Conservation (phyloP, 768 basidiomycete genomes). For the Leccinum boreale region DNA sequence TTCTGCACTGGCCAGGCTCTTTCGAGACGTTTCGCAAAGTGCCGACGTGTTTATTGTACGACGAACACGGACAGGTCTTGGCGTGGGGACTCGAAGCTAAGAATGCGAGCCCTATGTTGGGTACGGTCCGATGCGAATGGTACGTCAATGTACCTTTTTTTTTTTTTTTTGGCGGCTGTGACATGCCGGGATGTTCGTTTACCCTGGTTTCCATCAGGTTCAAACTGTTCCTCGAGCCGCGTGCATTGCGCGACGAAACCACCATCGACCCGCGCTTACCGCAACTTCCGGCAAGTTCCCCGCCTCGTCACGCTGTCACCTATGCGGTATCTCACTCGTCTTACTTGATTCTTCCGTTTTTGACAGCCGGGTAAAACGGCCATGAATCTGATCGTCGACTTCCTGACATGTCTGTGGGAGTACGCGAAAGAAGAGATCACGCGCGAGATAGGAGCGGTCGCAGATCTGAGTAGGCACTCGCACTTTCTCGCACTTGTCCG, state of each 20-base stretch:
- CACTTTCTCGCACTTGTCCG: neutral
- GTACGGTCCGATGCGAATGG: constrained; percentile 60
- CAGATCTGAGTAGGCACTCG: constrained; percentile 66
- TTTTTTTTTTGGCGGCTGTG: neutral
- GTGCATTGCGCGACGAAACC: constrained; percentile 68
- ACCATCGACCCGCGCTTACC: constrained; percentile 77
- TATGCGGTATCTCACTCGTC: neutral
- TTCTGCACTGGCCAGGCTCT: constrained; percentile 82
- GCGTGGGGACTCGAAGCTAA: constrained; percentile 90
- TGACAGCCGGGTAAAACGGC: constrained; percentile 69
- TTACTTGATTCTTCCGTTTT: constrained; percentile 2
- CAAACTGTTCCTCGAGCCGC: constrained; percentile 84
- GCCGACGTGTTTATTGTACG: constrained; percentile 82
- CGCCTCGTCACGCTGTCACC: neutral
- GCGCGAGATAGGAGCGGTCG: constrained; percentile 80
- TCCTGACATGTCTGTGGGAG: constrained; percentile 79
- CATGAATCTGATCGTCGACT: constrained; percentile 79
- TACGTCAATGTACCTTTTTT: constrained; percentile 17
- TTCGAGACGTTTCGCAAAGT: constrained; percentile 85
- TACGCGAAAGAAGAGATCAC: constrained; percentile 87
- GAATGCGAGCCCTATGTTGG: constrained; percentile 66
- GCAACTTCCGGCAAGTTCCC: constrained; percentile 61
- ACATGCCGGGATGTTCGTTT: neutral
- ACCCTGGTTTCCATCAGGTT: constrained; percentile 47
- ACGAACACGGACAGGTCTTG: constrained; percentile 65